Evolutionary conservation across 2,329 filamentous ascomycete species (phyloP).

Genomic region (Aspergillus aculeatus): DNA sequence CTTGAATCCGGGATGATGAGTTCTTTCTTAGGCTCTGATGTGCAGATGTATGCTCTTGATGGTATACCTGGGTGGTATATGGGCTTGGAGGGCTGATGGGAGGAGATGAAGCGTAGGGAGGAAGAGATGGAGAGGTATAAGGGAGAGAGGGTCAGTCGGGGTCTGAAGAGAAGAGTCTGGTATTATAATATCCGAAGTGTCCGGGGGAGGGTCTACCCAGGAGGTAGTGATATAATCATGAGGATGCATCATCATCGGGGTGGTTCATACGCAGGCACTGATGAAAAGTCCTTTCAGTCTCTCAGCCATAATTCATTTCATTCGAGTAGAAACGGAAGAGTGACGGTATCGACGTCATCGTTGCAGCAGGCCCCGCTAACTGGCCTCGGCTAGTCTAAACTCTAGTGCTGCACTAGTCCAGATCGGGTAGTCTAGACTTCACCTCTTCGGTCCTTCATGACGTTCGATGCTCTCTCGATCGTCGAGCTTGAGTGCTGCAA

Average conservation of each 20-base stretch:
- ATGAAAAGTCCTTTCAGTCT: conserved; percentile 5
- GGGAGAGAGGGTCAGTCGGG: conserved; percentile 1
- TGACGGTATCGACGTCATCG: conserved; percentile 36
- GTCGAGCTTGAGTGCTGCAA: not conserved
- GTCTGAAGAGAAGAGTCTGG: conserved; percentile 8
- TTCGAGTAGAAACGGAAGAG: not conserved
- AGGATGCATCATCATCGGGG: conserved; percentile 18
- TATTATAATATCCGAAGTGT: conserved; percentile 25
- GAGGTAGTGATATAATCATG: conserved; percentile 29
- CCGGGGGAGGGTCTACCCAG: conserved; percentile 12
- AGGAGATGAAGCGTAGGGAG: too few species aligned
- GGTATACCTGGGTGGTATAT: not conserved
- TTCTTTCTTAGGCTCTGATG: not conserved
- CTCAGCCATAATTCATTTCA: not conserved
- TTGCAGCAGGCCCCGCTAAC: conserved; percentile 26
- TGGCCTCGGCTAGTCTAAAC: conserved; percentile 22
- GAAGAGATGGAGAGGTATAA: conserved; percentile 1
- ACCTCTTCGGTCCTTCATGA: conserved; percentile 31
- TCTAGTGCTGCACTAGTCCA: conserved; percentile 18
- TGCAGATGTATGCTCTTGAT: not conserved
- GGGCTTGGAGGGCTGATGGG: not conserved
- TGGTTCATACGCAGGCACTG: not conserved
- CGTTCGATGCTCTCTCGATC: conserved; percentile 22
- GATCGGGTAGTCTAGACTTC: conserved; percentile 14
- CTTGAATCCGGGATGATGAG: not conserved